Evolutionary conservation across 768 basidiomycete species (phyloP), one percentile per base, ranked within the genome.

Genomic region (Pholiota conissans): DNA sequence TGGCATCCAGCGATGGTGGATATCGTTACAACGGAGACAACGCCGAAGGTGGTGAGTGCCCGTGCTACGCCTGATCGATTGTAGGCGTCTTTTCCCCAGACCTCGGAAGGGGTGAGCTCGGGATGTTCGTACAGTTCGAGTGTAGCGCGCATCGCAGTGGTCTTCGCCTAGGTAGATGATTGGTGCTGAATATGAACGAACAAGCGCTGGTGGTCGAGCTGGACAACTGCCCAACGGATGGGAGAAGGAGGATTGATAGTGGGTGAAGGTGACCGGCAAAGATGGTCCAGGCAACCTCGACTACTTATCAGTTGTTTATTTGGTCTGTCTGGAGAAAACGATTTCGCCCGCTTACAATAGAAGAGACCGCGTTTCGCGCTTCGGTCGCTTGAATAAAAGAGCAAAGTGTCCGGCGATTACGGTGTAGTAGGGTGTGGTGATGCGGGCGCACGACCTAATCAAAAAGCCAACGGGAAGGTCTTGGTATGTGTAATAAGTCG

Each of bases 41-140:
- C 66, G n/a, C 69, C 72, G 7, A 76, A 52, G 13, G 71, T 66
- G 1, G 71, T 63, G 49, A 67, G 69, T 27, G 71, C 39, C 45
- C 60, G 65, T 45, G 60, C 56, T 56, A 52, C 63, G 50, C 48
- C 65, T 18, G 72, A 60, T 45, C 59, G 62, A 55, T 65, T 66
- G 56, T 65, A 52, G 37, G 65, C 63, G 42, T 71, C 65, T 28
- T 70, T 70, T 16, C 60, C 61, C 76, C 75, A 76, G 27, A 76
- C 70, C 47, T 78, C 74, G 20, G 76, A 76, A 58, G 65, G 59
- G 16, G 75, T 68, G 61, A 79, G 72, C 35, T 69, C 69, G 4
- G 75, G 75, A 57, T 75, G 71, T 49, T 73, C 73, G 64, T 79
- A 79, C 46, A 79, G 56, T 48, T 67, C 65, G 56, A 60, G 57